Conservation (phyloP, 352 stramenopile genomes). For the Globisporangium iwayamae region DNA sequence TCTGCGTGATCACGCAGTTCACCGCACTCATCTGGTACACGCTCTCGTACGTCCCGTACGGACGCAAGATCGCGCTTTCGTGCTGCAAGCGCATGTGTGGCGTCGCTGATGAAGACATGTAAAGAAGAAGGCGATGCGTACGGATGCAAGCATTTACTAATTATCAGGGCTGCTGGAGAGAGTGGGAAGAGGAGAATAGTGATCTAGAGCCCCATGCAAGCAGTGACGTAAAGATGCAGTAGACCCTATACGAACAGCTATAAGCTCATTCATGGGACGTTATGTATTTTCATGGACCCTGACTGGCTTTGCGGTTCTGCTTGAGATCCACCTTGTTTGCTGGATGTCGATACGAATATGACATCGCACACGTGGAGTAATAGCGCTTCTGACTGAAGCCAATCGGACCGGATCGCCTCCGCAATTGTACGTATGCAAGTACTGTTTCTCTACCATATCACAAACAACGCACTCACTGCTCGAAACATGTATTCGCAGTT, state of each 20-base stretch:
- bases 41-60: slow-evolving; percentile 86
- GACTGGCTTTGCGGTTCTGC: not conserved
- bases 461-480: no score
- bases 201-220: not conserved
- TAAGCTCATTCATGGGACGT: not conserved
- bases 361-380: not conserved
- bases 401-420: no score
- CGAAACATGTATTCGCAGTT: no score
- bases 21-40: slow-evolving; percentile 83
- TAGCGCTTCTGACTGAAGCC: not conserved
- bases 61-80: slow-evolving; percentile 54
- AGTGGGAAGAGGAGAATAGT: not conserved
- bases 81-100: slow-evolving; percentile 68
- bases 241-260: not conserved
- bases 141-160: not conserved
- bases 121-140: not conserved
- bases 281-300: not conserved
- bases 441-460: no score
- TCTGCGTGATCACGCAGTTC: slow-evolving; percentile 79
- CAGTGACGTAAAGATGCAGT: not conserved
- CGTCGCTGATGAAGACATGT: slow-evolving; percentile 49
- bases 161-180: not conserved
- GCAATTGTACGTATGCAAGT: no score
- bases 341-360: not conserved
- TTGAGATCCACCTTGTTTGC: not conserved